Conservation (phyloP, 163 green algal species). For the Scenedesmus sp. region DNA sequence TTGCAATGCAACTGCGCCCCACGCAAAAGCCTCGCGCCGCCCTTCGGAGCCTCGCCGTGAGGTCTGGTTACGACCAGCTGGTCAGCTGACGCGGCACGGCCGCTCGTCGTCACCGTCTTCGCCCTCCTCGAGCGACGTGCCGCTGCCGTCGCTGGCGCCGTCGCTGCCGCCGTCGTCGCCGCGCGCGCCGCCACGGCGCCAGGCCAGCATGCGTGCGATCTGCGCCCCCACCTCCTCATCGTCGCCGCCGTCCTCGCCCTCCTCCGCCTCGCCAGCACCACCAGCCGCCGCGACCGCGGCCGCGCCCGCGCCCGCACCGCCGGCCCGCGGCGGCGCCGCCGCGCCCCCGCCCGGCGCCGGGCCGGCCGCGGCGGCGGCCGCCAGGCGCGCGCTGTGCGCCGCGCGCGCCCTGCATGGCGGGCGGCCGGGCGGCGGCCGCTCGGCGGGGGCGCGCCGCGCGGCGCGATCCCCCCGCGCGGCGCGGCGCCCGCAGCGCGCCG, state of each 20-base stretch:
- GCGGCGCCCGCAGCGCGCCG: too few relatives aligned
- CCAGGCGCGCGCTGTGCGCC: background rate
- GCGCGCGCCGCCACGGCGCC: background rate
- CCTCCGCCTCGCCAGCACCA: background rate
- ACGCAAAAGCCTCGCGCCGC: too few relatives aligned
- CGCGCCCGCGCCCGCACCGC: too few relatives aligned
- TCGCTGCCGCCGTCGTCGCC: background rate
- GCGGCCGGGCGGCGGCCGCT: too few relatives aligned
- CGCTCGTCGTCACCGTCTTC: constrained; percentile 5
- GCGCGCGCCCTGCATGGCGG: background rate
- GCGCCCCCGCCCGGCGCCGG: background rate
- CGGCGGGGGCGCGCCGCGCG: too few relatives aligned
- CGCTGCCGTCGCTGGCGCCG: background rate
- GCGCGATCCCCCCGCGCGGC: too few relatives aligned
- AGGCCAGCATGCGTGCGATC: background rate
- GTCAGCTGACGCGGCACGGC: constrained; percentile 23
- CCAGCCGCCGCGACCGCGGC: background rate
- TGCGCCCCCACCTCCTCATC: background rate
- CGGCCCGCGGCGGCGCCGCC: background rate
- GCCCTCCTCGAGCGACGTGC: background rate
- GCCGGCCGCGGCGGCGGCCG: constrained; percentile 12
- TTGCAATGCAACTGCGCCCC: too few relatives aligned
- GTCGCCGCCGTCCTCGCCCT: constrained; percentile 3
- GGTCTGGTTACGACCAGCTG: too few relatives aligned
- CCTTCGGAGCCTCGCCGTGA: too few relatives aligned